Conservation (phyloP, 371 early-diverging fungal genomes). For the Chytridium lagenaria region DNA sequence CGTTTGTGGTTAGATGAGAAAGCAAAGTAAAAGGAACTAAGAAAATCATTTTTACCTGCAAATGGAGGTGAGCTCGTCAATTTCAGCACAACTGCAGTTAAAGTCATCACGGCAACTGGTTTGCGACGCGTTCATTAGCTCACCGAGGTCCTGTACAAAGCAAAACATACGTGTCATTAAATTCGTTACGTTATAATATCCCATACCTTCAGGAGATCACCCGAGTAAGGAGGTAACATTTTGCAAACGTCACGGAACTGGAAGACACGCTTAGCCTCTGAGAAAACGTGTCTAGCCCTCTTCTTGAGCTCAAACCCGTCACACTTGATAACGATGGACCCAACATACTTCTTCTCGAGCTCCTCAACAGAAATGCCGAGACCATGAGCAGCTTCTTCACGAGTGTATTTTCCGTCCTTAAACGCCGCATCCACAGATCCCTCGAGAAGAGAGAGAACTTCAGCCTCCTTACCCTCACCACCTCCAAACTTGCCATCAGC, state of each 20-base stretch:
- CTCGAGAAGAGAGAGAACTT: conserved; percentile 11
- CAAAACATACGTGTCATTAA: too few relatives aligned
- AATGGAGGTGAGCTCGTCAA: conserved; percentile 79
- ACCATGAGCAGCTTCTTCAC: conserved; percentile 67
- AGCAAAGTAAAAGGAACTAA: too few relatives aligned
- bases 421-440: conserved; percentile 34
- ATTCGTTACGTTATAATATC: background rate
- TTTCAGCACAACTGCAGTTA: conserved; percentile 88
- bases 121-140: conserved; percentile 90
- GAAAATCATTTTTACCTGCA: conserved; percentile 58
- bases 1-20: background rate
- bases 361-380: conserved; percentile 62
- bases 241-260: conserved; percentile 76
- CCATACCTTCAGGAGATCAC: conserved; percentile 39
- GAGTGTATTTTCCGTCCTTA: conserved; percentile 25
- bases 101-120: conserved; percentile 79
- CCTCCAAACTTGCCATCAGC: conserved; percentile 1
- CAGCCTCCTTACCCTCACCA: conserved; percentile 3
- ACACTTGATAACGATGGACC: conserved; percentile 61
- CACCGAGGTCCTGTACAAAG: conserved; percentile 63
- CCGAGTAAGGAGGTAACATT: conserved; percentile 33
- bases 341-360: conserved; percentile 67
- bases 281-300: conserved; percentile 83
- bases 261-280: conserved; percentile 84
- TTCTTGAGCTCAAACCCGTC: conserved; percentile 78